These are phyloP conservation scores for Diddensiella caesifluorescens DNA, from an alignment of 805 yeast species.

Conservation along the genomic window DNA sequence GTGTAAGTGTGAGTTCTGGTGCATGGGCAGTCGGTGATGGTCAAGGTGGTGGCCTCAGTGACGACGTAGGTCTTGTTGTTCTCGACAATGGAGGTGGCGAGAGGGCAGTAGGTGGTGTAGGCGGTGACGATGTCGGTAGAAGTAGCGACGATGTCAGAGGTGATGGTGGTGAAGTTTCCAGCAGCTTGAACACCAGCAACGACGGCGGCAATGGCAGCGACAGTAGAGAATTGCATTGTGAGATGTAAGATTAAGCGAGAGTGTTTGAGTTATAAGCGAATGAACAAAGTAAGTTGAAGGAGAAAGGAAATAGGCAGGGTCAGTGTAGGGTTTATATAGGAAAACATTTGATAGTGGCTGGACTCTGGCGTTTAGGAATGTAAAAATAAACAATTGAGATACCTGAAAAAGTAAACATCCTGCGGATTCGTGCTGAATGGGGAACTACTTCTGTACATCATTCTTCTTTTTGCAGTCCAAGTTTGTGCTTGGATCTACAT, in stretches of 20 bases:
- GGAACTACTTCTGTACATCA: no score
- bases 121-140: conserved; percentile 50
- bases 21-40: conserved; percentile 85
- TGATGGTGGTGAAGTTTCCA: conserved; percentile 40
- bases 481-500: no score
- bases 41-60: conserved; percentile 72
- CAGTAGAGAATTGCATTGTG: conserved; percentile 25
- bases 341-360: no score
- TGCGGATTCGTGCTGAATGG: no score
- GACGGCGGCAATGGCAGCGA: conserved; percentile 24
- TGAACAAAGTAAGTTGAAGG: conserved; percentile 16
- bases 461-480: no score
- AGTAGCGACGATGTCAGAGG: conserved; percentile 34
- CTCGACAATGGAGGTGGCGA: conserved; percentile 58
- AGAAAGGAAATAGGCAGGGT: conserved; percentile 9
- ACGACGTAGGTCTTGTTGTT: conserved; percentile 69
- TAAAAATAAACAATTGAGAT: no score
- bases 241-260: background rate
- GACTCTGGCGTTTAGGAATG: no score
- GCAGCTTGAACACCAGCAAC: conserved; percentile 35
- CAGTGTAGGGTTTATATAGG: conserved; percentile 11
- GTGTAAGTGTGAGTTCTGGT: conserved; percentile 44
- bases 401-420: no score
- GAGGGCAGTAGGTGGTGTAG: conserved; percentile 81
- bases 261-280: conserved; percentile 14